phyloP scores from a whole-genome alignment of 2,329 filamentous ascomycete genomes.

The Colletotrichum sojae region DNA sequence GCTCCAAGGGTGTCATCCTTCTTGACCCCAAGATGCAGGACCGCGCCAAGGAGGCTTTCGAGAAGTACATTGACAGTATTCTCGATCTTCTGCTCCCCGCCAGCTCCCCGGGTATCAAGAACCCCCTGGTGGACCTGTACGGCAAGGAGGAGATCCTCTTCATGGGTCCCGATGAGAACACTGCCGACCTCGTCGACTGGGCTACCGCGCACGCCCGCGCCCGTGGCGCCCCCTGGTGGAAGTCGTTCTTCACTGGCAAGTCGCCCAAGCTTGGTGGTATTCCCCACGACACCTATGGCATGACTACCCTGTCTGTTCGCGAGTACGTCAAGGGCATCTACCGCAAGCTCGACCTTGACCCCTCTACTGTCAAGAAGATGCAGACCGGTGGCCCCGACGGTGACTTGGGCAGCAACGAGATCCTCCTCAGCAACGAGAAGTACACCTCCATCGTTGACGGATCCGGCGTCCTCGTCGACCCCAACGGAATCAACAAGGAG shows the following conservation, averaged over 20 bases:
- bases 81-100: slow-evolving; percentile 93
- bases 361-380: slow-evolving; percentile 88
- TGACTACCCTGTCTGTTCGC: slow-evolving; percentile 97
- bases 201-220: slow-evolving; percentile 93
- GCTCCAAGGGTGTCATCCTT: slow-evolving; percentile 97
- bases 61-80: slow-evolving; percentile 99
- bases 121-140: slow-evolving; percentile 95
- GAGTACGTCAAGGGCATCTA: slow-evolving; percentile 98
- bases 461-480: slow-evolving; percentile 93
- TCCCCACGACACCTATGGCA: slow-evolving; percentile 95
- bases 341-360: slow-evolving; percentile 92
- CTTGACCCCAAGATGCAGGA: slow-evolving; percentile 96
- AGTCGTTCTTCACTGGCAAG: slow-evolving; percentile 99
- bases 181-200: slow-evolving; percentile 96
- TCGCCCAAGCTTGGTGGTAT: slow-evolving; percentile 96
- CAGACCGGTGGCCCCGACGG: slow-evolving; percentile 98
- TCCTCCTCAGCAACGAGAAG: slow-evolving; percentile 94
- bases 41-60: slow-evolving; percentile 91
- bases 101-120: slow-evolving; percentile 96
- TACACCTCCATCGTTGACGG: slow-evolving; percentile 97
- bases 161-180: slow-evolving; percentile 99
- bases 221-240: slow-evolving; percentile 97
- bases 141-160: slow-evolving; percentile 97
- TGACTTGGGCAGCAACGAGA: slow-evolving; percentile 97
- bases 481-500: slow-evolving; percentile 86